phyloP scores from a whole-genome alignment of 2,329 filamentous ascomycete genomes.

The Paraphaeosphaeria minitans region DNA sequence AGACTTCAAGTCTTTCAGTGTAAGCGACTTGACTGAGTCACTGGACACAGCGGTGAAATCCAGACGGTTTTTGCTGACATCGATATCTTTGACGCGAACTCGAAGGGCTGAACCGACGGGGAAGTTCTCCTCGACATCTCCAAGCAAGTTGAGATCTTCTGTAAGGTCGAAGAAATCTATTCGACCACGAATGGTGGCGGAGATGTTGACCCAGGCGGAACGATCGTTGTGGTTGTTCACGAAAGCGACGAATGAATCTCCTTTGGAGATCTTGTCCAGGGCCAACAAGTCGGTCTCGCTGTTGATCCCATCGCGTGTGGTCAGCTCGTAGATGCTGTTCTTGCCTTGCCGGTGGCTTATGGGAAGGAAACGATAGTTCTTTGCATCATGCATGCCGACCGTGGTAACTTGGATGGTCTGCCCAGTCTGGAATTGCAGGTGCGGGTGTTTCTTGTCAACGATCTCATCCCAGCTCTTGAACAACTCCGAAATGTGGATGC shows the following conservation, averaged over 20 bases:
- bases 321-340: slow-evolving; percentile 81
- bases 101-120: slow-evolving; percentile 87
- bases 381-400: slow-evolving; percentile 85
- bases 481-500: slow-evolving; percentile 87
- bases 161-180: slow-evolving; percentile 83
- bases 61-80: slow-evolving; percentile 73
- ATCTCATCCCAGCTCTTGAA: slow-evolving; percentile 92
- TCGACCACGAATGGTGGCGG: slow-evolving; percentile 84
- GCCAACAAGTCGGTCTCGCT: slow-evolving; percentile 67
- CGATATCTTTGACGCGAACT: slow-evolving; percentile 76
- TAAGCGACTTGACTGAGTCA: slow-evolving; percentile 61
- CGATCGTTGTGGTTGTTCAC: slow-evolving; percentile 86
- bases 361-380: slow-evolving; percentile 88
- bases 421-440: slow-evolving; percentile 74
- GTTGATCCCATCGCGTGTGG: slow-evolving; percentile 65
- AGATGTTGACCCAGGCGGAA: slow-evolving; percentile 87
- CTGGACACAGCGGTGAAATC: slow-evolving; percentile 81
- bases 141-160: slow-evolving; percentile 80
- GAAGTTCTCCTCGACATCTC: slow-evolving; percentile 78
- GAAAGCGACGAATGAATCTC: slow-evolving; percentile 77
- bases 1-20: slow-evolving; percentile 72
- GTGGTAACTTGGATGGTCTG: slow-evolving; percentile 76
- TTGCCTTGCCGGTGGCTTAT: slow-evolving; percentile 84
- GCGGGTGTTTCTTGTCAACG: slow-evolving; percentile 76
- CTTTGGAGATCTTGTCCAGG: slow-evolving; percentile 73